Evolutionary conservation across 805 yeast species (phyloP).

Genomic region (Pichia heedii): DNA sequence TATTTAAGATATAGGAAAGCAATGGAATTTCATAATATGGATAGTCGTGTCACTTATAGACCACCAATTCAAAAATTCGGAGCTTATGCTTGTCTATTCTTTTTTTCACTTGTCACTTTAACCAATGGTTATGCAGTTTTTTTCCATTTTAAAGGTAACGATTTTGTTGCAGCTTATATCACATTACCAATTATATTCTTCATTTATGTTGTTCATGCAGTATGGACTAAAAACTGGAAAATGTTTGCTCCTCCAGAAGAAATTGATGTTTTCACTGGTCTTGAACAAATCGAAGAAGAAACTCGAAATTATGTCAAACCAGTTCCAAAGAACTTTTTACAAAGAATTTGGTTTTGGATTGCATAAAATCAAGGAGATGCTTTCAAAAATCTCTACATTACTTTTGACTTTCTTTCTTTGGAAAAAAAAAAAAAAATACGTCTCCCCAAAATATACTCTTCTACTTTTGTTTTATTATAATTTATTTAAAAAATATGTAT

Average conservation of each 20-base stretch:
- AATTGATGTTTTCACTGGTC: conserved; percentile 52
- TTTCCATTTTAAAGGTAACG: conserved; percentile 43
- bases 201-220: conserved; percentile 51
- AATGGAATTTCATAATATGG: conserved; percentile 39
- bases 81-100: conserved; percentile 41
- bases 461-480: no score
- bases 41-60: conserved; percentile 49
- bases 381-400: background rate
- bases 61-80: conserved; percentile 50
- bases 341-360: conserved; percentile 45
- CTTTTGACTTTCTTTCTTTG: no score
- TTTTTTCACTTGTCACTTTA: conserved; percentile 41
- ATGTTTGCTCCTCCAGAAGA: conserved; percentile 46
- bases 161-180: conserved; percentile 65
- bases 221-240: conserved; percentile 35
- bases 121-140: conserved; percentile 72
- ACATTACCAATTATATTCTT: conserved; percentile 49
- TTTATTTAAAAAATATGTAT: no score
- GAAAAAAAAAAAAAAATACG: no score
- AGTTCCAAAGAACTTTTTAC: conserved; percentile 31
- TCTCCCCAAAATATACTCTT: no score
- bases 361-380: conserved; percentile 15
- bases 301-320: conserved; percentile 26
- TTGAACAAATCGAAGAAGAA: conserved; percentile 49
- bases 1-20: conserved; percentile 61